phyloP scores from a whole-genome alignment of 2,329 filamentous ascomycete genomes.

The Verticillium zaregamsianum region DNA sequence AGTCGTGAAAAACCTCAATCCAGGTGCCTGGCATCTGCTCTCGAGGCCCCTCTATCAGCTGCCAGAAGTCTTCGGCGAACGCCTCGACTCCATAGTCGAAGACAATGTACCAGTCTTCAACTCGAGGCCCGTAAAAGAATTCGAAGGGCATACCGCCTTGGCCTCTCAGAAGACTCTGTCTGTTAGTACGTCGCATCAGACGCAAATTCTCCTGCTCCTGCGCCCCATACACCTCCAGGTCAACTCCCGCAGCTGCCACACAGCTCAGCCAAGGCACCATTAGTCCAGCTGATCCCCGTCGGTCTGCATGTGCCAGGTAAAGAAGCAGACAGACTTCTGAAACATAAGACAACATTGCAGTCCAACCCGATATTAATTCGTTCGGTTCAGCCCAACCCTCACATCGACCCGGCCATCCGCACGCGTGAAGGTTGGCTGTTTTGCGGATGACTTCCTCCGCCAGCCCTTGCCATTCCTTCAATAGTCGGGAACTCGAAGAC shows the following conservation, averaged over 20 bases:
- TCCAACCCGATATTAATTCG: background rate
- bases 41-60: background rate
- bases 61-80: background rate
- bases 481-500: no score
- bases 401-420: background rate
- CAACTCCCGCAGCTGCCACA: background rate
- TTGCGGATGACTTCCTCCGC: background rate
- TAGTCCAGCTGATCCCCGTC: no score
- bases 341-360: background rate
- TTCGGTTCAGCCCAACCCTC: background rate
- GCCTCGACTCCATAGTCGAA: background rate
- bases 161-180: background rate
- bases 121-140: background rate
- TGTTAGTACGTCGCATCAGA: background rate
- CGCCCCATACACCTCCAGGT: background rate
- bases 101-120: background rate
- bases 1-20: background rate
- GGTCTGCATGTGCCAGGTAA: background rate
- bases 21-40: background rate
- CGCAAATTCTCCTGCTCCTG: background rate
- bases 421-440: background rate
- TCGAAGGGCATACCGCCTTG: background rate
- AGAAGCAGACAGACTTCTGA: background rate
- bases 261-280: background rate
- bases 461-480: background rate